phyloP scores from a whole-genome alignment of 805 yeast species.

The Candida dendrica region DNA sequence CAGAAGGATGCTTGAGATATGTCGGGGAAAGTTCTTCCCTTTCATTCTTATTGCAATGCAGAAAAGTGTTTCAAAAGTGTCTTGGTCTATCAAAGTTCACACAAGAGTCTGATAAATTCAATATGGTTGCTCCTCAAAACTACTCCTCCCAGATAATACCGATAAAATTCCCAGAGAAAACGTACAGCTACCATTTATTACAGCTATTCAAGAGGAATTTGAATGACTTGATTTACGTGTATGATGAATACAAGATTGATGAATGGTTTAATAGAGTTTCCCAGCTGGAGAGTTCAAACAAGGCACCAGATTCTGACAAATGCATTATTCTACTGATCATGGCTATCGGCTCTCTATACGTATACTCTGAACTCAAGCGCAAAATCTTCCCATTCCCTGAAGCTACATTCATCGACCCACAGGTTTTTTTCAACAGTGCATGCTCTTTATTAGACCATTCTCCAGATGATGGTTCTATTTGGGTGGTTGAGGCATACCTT shows the following conservation, averaged over 20 bases:
- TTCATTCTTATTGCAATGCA: constrained; percentile 32
- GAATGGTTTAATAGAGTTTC: constrained; percentile 25
- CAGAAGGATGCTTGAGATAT: constrained; percentile 28
- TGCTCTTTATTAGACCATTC: constrained; percentile 23
- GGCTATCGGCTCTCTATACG: constrained; percentile 35
- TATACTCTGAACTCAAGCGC: constrained; percentile 20
- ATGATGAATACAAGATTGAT: constrained; percentile 28
- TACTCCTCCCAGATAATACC: constrained; percentile 13
- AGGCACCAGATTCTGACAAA: constrained; percentile 20
- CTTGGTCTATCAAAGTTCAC: constrained; percentile 29
- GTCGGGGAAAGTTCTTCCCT: constrained; percentile 36
- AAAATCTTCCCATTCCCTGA: constrained; percentile 19
- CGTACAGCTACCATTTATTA: constrained; percentile 24
- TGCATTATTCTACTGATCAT: constrained; percentile 32
- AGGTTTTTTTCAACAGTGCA: constrained; percentile 29
- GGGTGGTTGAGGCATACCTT: constrained; percentile 35
- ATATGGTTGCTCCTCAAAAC: constrained; percentile 25
- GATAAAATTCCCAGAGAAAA: constrained; percentile 23
- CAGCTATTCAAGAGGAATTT: constrained; percentile 29
- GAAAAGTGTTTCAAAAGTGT: constrained; percentile 27
- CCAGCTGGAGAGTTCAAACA: constrained; percentile 16
- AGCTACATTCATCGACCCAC: constrained; percentile 21
- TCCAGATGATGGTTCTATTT: constrained; percentile 32
- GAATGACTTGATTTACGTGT: constrained; percentile 32
- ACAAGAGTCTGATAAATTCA: constrained; percentile 29